Percentiles rank a stretch among this genome's conserved stretches.
Conservation (phyloP, 768 basidiomycete genomes). For the Boletus tomentosulus region DNA sequence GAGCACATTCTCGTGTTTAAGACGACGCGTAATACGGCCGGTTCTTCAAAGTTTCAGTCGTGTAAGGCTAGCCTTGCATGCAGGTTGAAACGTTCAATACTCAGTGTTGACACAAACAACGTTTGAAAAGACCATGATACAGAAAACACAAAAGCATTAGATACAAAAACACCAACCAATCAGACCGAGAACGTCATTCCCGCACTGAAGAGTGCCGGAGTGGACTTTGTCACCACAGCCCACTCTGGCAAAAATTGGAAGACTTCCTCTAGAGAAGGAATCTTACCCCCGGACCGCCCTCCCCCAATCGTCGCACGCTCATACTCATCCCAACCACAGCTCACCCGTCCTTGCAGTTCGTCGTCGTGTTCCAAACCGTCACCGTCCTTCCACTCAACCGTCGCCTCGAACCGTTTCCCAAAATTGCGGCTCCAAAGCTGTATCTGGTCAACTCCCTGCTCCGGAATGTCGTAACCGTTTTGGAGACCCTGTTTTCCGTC, state of each 20-base stretch:
- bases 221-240: conserved; percentile 56
- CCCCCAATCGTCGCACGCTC: conserved; percentile 51
- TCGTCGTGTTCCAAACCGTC: conserved; percentile 12
- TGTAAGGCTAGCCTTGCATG: no score
- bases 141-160: neutral
- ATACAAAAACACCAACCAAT: conserved; percentile 2
- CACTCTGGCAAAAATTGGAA: conserved; percentile 62
- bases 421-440: conserved; percentile 62
- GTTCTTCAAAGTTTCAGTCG: no score
- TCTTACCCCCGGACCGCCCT: conserved; percentile 38
- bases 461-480: conserved; percentile 37
- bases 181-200: conserved; percentile 18
- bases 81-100: neutral
- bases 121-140: neutral
- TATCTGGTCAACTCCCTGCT: conserved; percentile 36
- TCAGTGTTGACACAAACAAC: neutral
- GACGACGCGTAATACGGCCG: no score
- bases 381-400: conserved; percentile 44
- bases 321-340: conserved; percentile 68
- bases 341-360: conserved; percentile 40
- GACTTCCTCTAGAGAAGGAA: conserved; percentile 69
- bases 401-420: conserved; percentile 49
- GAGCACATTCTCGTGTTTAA: neutral
- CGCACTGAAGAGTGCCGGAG: conserved; percentile 58
- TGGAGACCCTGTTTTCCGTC: conserved; percentile 36